Conservation (phyloP, 2,329 filamentous ascomycete species). For the Trichoderma citrinoviride region DNA sequence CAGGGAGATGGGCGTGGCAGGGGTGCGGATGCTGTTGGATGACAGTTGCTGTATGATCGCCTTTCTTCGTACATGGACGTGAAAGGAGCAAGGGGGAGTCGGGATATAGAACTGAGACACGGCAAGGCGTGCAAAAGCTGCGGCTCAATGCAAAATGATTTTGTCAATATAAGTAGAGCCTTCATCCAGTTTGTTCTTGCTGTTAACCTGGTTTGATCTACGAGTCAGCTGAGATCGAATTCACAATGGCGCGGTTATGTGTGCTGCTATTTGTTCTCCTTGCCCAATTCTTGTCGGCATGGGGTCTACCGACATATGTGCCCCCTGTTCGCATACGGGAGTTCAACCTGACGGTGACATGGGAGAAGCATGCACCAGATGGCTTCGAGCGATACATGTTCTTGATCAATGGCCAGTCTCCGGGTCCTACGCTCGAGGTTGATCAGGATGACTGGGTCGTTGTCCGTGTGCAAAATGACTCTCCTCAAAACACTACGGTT, state of each 20-base stretch:
- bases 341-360: slow-evolving; percentile 37
- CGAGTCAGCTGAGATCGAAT: neutral
- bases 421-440: slow-evolving; percentile 58
- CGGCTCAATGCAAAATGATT: neutral
- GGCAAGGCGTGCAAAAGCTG: neutral
- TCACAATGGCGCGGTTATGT: neutral
- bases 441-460: slow-evolving; percentile 50
- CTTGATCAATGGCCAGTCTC: slow-evolving; percentile 59
- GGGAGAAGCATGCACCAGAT: slow-evolving; percentile 41
- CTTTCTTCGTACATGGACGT: neutral
- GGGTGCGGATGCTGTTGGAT: neutral
- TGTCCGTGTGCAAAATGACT: slow-evolving; percentile 46
- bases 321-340: neutral
- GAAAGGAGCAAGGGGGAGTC: no score
- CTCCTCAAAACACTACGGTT: slow-evolving; percentile 47
- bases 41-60: neutral
- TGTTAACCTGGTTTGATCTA: no score
- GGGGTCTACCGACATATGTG: neutral
- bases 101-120: neutral
- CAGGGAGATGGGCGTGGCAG: neutral
- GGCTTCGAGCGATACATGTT: slow-evolving; percentile 45
- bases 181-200: neutral
- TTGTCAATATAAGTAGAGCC: no score
- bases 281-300: neutral
- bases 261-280: neutral